Conservation (phyloP, 495 filamentous ascomycete species). For the Penicillium daleae region DNA sequence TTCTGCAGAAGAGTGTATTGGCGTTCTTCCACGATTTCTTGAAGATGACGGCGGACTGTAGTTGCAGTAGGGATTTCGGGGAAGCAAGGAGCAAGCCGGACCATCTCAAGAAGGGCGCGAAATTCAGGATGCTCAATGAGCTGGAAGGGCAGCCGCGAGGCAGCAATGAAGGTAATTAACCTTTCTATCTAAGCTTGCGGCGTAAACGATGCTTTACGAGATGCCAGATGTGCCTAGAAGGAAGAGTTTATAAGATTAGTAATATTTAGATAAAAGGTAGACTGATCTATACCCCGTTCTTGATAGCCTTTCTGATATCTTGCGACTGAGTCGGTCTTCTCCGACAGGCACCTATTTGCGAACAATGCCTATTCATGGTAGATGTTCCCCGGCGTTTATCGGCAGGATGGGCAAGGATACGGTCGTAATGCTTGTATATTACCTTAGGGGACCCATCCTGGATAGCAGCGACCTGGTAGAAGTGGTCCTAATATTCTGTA, state of each 20-base stretch:
- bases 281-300: background rate
- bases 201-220: constrained; percentile 9
- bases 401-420: constrained; percentile 10
- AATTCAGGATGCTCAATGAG: background rate
- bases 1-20: background rate
- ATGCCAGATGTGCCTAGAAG: background rate
- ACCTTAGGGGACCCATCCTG: constrained; percentile 4
- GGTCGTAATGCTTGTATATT: constrained; percentile 13
- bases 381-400: background rate
- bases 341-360: background rate
- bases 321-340: background rate
- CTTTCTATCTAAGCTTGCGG: background rate
- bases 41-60: background rate
- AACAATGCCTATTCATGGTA: constrained; percentile 1
- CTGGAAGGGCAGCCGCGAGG: background rate
- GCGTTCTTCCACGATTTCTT: background rate
- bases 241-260: background rate
- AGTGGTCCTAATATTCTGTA: constrained; percentile 13
- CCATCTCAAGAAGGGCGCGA: background rate
- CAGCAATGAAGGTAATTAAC: constrained; percentile 22
- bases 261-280: background rate
- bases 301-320: background rate
- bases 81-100: background rate
- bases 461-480: constrained; percentile 13
- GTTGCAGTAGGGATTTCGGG: background rate